Evolutionary conservation across 2,329 filamentous ascomycete genomes (phyloP), one percentile per base, ranked within the genome.

Genomic region (Akanthomyces uredinophilus): DNA sequence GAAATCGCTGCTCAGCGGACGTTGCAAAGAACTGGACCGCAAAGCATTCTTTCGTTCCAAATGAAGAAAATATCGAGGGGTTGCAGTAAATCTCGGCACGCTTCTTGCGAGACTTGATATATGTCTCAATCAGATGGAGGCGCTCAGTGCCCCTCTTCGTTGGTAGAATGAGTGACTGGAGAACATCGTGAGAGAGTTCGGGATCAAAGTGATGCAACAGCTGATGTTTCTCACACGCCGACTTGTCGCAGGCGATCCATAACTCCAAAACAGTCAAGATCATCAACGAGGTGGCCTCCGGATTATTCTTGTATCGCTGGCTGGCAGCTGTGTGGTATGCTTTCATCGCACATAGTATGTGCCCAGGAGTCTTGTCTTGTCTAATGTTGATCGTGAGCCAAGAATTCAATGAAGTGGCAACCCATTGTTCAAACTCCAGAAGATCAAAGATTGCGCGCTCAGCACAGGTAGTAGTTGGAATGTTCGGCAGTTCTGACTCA

Each of bases 241-340:
- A 73, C 60, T 74, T 79, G 64, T 88, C 85, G 39, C 80, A 78
- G 0, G 81, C 81, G 6, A 83, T 68, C 86, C 86, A 88, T 0
- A 88, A 68, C 58, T 87, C 83, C 4, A 86, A 64, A 0, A 83
- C 65, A 0, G 79, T 84, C 0, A 88, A 72, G 1, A 85, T 63
- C 79, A 86, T 85, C 3, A 78, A 57, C 0, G 86, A 88, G 0
- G 72, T 66, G 0, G 70, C 72, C 60, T 81, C 77, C 0, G 84
- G 79, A 10, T 78, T 76, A 0, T 55, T 64, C 0, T 54, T 2
- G 51, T 85, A 86, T 0, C 35, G 11, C 0, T 0, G 0, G 0
- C 35, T 44, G 0, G 75, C 75, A 5, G 47, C 14, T 0, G 11
- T 5, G 53, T 76, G 67, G 60, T 83, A 83, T 0, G 46, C 13